phyloP scores from a whole-genome alignment of 176 grass and related monocot species.

The Secale cereale region DNA sequence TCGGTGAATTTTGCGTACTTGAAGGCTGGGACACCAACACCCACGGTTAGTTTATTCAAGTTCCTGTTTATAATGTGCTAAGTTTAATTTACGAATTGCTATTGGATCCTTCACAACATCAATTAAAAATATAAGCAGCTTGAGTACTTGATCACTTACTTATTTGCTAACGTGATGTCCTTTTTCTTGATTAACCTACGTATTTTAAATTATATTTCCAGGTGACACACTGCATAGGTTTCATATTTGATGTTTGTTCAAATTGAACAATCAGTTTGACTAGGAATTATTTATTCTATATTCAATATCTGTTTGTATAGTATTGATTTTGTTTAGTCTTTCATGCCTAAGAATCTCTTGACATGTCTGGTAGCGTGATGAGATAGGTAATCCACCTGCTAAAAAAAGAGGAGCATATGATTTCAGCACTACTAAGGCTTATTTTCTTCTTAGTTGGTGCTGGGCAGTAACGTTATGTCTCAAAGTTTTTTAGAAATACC shows the following conservation, averaged over 20 bases:
- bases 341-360: neutral
- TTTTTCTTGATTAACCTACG: neutral
- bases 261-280: neutral
- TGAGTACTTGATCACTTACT: neutral
- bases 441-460: conserved; percentile 5
- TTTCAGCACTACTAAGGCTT: neutral
- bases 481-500: neutral
- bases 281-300: neutral
- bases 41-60: conserved; percentile 60
- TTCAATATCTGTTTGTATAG: neutral
- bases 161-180: neutral
- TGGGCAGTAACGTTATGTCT: neutral
- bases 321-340: conserved; percentile 5
- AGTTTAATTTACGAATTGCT: neutral
- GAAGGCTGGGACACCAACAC: conserved; percentile 81
- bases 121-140: conserved; percentile 11
- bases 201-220: neutral
- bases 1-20: conserved; percentile 89
- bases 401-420: neutral
- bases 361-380: neutral
- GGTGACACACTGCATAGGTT: neutral
- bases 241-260: neutral
- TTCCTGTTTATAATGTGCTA: neutral
- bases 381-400: neutral
- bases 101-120: neutral